Evolutionary conservation across 768 basidiomycete species (phyloP).

Genomic region (Psilocybe azurescens): DNA sequence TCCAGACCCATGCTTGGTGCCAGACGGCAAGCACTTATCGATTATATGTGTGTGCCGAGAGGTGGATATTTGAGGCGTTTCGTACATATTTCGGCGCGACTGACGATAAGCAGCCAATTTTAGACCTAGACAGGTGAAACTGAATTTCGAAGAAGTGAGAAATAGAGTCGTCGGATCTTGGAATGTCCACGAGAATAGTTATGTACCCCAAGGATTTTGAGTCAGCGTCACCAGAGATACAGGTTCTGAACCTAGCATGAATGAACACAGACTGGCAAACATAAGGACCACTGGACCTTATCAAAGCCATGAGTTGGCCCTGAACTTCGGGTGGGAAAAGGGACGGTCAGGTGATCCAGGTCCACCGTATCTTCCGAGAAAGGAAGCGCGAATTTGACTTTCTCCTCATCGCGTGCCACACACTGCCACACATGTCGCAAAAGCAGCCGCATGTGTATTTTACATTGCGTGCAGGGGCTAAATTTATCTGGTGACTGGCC

Average conservation of each 20-base stretch:
- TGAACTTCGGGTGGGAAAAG: conserved; percentile 1
- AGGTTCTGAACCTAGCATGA: not conserved
- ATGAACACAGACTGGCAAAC: not conserved
- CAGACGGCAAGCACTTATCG: not conserved
- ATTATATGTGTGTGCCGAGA: not conserved
- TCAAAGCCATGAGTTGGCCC: not conserved
- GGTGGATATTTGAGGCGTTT: not conserved
- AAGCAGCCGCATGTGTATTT: not conserved
- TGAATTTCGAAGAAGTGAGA: not conserved
- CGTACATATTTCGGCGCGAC: not conserved
- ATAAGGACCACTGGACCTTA: not conserved
- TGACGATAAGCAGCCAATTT: conserved; percentile 3
- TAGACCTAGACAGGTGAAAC: not conserved
- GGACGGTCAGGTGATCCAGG: conserved; percentile 8
- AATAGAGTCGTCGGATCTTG: not conserved
- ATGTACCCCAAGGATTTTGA: not conserved
- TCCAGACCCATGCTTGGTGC: not conserved
- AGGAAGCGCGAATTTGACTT: conserved; percentile 16
- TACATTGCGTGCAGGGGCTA: not conserved
- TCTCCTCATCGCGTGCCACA: conserved; percentile 7
- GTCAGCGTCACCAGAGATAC: not conserved
- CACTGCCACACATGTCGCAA: conserved; percentile 6
- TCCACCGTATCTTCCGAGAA: conserved; percentile 4
- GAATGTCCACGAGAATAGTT: not conserved
- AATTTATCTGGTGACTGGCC: not conserved